A percentile compares a stretch with the other conserved stretches of the same genome.
Evolutionary conservation across 2,329 filamentous ascomycete species (phyloP).

Genomic region (Penicillium crustosum): DNA sequence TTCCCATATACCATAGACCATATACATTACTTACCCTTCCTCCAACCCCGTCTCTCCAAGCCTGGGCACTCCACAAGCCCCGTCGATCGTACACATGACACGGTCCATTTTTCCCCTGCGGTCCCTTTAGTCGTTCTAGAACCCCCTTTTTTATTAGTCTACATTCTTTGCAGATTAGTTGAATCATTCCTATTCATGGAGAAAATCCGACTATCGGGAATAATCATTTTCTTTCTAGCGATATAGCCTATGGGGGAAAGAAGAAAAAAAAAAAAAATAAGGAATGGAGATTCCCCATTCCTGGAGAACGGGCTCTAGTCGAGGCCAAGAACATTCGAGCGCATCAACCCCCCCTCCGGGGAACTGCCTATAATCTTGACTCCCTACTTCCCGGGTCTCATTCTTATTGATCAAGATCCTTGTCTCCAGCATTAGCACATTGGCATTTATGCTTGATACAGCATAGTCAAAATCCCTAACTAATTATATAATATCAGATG

Average conservation of each 20-base stretch:
- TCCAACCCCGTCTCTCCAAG: slow-evolving; percentile 6
- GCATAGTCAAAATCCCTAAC: not conserved
- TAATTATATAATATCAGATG: slow-evolving; percentile 3
- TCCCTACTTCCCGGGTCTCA: slow-evolving; percentile 5
- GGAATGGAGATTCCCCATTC: slow-evolving; percentile 1
- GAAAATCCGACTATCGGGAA: slow-evolving; percentile 18
- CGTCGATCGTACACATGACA: slow-evolving; percentile 31
- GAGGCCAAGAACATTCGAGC: slow-evolving; percentile 25
- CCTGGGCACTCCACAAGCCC: slow-evolving; percentile 12
- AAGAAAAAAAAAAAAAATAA: not conserved
- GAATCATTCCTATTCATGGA: slow-evolving; percentile 24
- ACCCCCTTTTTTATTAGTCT: slow-evolving; percentile 15
- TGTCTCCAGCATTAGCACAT: not conserved
- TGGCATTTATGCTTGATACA: not conserved
- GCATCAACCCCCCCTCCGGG: slow-evolving; percentile 6
- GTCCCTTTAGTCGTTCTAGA: slow-evolving; percentile 23
- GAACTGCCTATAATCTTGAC: slow-evolving; percentile 3
- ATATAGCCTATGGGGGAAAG: not conserved
- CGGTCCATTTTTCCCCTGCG: slow-evolving; percentile 23
- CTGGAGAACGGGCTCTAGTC: slow-evolving; percentile 19
- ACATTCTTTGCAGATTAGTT: slow-evolving; percentile 13
- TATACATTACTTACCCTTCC: not conserved
- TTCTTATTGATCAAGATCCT: slow-evolving; percentile 8
- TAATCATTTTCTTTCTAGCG: slow-evolving; percentile 9
- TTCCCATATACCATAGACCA: not conserved